Base-by-base conservation (phyloP, 1,284 basidiomycete genomes). In the Ustilago esculenta region DNA sequence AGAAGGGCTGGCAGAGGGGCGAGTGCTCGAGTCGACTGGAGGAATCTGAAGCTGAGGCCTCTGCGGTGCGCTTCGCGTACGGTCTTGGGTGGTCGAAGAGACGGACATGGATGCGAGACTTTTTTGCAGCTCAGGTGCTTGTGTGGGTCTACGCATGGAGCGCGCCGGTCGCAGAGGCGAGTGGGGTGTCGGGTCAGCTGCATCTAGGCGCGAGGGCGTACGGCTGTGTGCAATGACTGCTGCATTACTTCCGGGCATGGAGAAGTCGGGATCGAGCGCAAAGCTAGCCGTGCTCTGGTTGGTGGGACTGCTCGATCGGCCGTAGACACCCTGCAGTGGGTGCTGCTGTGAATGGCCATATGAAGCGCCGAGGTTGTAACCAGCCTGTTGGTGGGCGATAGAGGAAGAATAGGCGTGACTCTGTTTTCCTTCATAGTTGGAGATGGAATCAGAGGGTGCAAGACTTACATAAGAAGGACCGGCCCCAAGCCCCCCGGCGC, bases 91-190 rank as follows among this genome's bases (percentile, higher is more conserved):
- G 9, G 52, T 53, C 32, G 53, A 57, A 14, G 55, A 37, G 35
- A 35, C 29, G 9, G 51, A 44, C 32, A 51, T 59, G 24, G 44
- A 20, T 7, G 46, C 41, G 24, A 59, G 53, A 34, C 48, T 39
- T 20, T 32, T 54, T 6, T 48, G 45, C 10, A 55, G 24, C 18
- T 63, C 59, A 21, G 61, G 55, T 9, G 64, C 64, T 37, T 77
- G 71, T 23, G 46, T 50, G 12, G 73, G 73, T 21, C 75, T 58
- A 15, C 75, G 55, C 27, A 63, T 53, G 14, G 73, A 75, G 24
- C 75, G 49, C 9, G 71, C 73, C 5, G 75, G 75, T 17, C 75
- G 49, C 12, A 73, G 45, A n/a, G 75, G 75, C 20, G 69, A 71
- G 23, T 50, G 18, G 9, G 58, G 46, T 3, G 34, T 43, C 5